Evolutionary conservation across 768 basidiomycete species (phyloP), one percentile per base, ranked within the genome.

Genomic region (Mycena amicta): DNA sequence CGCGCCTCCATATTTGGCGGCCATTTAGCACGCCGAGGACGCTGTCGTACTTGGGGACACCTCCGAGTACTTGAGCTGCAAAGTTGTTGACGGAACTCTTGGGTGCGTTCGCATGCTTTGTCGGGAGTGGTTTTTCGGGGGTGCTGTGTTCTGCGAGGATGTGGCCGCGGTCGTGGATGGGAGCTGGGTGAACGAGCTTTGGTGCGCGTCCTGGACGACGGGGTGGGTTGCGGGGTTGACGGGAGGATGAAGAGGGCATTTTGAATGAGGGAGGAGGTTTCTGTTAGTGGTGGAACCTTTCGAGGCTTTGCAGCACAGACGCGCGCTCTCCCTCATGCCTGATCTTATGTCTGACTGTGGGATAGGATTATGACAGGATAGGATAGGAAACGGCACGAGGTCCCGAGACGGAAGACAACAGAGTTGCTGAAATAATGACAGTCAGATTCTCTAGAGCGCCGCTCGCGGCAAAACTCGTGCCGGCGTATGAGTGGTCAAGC

Each of bases 281-380:
- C 63, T 57, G 71, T 66, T 8, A 70, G 50, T 15, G 75, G 69
- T 27, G 70, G 71, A 28, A 72, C 58, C 60, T 75, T 74, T 60
- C 68, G 61, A 25, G 65, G 47, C 6, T 43, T 22, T 4, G 64
- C 47, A 28, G 47, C 47, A 49, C n/a, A n/a, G n/a, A n/a, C n/a
- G n/a, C n/a, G n/a, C n/a, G n/a, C n/a, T n/a, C n/a, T n/a, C n/a
- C n/a, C n/a, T n/a, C n/a, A n/a, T n/a, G n/a, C n/a, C n/a, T n/a
- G n/a, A n/a, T n/a, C n/a, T n/a, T n/a, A n/a, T n/a, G n/a, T n/a
- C n/a, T n/a, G n/a, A n/a, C n/a, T n/a, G n/a, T n/a, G n/a, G n/a
- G n/a, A n/a, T n/a, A n/a, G n/a, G n/a, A n/a, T n/a, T n/a, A n/a
- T n/a, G n/a, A n/a, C n/a, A n/a, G n/a, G n/a, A n/a, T n/a, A n/a